Conservation (phyloP, 768 basidiomycete genomes). For the Chlorophyllum brunneum region DNA sequence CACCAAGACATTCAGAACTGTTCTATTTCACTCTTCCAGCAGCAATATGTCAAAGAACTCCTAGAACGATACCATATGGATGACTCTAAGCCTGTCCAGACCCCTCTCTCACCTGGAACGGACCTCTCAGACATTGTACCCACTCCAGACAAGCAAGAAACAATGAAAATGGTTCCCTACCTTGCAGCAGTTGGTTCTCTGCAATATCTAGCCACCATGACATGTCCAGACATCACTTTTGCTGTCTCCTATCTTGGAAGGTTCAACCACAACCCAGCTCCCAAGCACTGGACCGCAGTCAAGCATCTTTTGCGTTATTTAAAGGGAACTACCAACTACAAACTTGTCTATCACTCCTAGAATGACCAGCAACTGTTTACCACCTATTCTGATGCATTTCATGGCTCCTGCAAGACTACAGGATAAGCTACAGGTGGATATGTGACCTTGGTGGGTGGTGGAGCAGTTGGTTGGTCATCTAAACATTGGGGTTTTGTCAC, state of each 20-base stretch:
- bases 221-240: constrained; percentile 20
- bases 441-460: constrained; percentile 18
- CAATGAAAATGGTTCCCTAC: neutral
- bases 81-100: constrained; percentile 18
- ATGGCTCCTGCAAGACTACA: constrained; percentile 16
- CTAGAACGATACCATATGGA: constrained; percentile 19
- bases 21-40: constrained; percentile 22
- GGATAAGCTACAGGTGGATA: no score
- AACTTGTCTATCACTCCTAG: constrained; percentile 9
- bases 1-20: constrained; percentile 13
- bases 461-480: constrained; percentile 16
- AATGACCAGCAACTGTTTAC: constrained; percentile 4
- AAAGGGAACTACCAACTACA: constrained; percentile 10
- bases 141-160: no score
- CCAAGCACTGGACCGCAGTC: neutral
- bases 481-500: constrained; percentile 22
- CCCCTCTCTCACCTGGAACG: constrained; percentile 17
- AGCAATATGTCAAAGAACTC: constrained; percentile 20
- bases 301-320: constrained; percentile 7
- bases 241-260: constrained; percentile 34
- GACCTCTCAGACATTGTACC: constrained; percentile 10
- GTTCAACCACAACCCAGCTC: neutral
- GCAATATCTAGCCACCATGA: constrained; percentile 8
- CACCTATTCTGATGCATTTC: constrained; percentile 16
- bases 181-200: neutral